phyloP scores from a whole-genome alignment of 176 grass and related monocot genomes.

The Cenchrus fungigraminus region DNA sequence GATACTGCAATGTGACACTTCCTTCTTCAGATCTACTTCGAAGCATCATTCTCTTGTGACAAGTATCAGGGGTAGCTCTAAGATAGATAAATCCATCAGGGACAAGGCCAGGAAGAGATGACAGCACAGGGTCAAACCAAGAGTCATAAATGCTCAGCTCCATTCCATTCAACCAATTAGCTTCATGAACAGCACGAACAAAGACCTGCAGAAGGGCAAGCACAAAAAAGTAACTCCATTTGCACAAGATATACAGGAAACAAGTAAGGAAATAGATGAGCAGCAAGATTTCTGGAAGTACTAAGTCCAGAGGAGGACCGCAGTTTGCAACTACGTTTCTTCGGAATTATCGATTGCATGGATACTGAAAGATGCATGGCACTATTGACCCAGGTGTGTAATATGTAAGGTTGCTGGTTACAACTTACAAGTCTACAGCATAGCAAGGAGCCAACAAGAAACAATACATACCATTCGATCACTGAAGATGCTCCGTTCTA shows the following conservation, averaged over 20 bases:
- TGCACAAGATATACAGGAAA: background rate
- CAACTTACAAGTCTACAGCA: background rate
- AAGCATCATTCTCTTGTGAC: conserved; percentile 69
- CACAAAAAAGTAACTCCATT: background rate
- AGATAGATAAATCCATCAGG: conserved; percentile 82
- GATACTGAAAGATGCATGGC: background rate
- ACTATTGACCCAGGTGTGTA: background rate
- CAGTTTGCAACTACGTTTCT: background rate
- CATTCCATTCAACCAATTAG: conserved; percentile 81
- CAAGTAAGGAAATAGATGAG: background rate
- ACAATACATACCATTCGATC: conserved; percentile 57
- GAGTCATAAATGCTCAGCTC: conserved; percentile 86
- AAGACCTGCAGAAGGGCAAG: conserved; percentile 50
- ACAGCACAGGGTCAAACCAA: conserved; percentile 84
- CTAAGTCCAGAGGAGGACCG: background rate
- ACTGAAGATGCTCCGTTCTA: conserved; percentile 80
- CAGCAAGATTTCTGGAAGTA: background rate
- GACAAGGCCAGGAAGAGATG: conserved; percentile 62
- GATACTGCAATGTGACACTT: conserved; percentile 58
- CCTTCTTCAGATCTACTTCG: conserved; percentile 69
- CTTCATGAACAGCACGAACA: conserved; percentile 70
- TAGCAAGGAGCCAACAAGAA: background rate
- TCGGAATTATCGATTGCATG: background rate
- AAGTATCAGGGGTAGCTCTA: conserved; percentile 75
- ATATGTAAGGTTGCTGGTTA: background rate